Percentiles rank a stretch among this genome's conserved stretches.
These are phyloP conservation scores for Lanmaoa rubissima DNA, from an alignment of 768 basidiomycete genomes.

Conservation along the genomic window DNA sequence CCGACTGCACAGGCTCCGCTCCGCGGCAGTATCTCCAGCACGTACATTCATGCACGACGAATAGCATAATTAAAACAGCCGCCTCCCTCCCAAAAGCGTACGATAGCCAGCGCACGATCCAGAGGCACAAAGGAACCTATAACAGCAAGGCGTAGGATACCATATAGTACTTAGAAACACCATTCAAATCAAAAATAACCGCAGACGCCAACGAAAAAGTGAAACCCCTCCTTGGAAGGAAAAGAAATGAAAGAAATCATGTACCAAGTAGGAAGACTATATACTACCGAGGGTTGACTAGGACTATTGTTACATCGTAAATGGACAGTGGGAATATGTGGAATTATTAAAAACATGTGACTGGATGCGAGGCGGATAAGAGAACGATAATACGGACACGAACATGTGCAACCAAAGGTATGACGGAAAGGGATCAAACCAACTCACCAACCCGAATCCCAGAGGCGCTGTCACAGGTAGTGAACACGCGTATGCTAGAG, in stretches of 20 bases:
- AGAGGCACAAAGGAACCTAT: constrained; percentile 1
- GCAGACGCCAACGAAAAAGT: background rate
- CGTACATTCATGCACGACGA: background rate
- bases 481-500: constrained; percentile 19
- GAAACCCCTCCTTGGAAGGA: background rate
- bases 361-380: constrained; percentile 19
- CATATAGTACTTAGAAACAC: background rate
- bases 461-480: constrained; percentile 6
- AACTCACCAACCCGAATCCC: constrained; percentile 14
- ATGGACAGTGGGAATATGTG: constrained; percentile 31
- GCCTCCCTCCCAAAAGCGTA: background rate
- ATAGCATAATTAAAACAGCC: constrained; percentile 5
- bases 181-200: constrained; percentile 4
- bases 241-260: background rate
- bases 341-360: constrained; percentile 23
- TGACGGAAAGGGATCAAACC: constrained; percentile 12
- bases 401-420: constrained; percentile 21
- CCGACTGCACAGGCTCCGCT: background rate
- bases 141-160: constrained; percentile 10
- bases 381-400: constrained; percentile 6
- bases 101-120: constrained; percentile 12
- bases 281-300: constrained; percentile 32
- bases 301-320: constrained; percentile 35
- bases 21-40: background rate
- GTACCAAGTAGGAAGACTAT: constrained; percentile 25